Evolutionary conservation across 2,329 filamentous ascomycete genomes (phyloP).

Genomic region (Aspergillus sp.): DNA sequence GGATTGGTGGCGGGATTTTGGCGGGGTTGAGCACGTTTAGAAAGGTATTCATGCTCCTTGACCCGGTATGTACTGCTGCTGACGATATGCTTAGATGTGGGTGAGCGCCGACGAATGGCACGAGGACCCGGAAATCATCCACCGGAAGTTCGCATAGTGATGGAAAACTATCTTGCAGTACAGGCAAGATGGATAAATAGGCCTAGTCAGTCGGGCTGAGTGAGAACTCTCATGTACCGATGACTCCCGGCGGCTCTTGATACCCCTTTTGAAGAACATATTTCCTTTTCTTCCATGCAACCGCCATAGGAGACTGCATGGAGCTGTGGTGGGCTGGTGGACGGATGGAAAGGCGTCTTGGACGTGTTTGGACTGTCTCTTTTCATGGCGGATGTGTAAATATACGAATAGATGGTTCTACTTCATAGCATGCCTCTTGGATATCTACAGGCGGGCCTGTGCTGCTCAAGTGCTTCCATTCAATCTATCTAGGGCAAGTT

Average conservation of each 20-base stretch:
- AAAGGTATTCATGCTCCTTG: constrained; percentile 55
- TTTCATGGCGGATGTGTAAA: no score
- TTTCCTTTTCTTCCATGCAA: constrained; percentile 1
- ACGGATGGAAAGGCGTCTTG: no score
- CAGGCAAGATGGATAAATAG: constrained; percentile 1
- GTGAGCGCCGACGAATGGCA: constrained; percentile 99
- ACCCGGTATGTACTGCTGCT: neutral
- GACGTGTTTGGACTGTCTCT: no score
- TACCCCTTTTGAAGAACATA: constrained; percentile 18
- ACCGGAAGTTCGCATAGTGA: constrained; percentile 82
- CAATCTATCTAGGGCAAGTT: no score
- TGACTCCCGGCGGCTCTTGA: constrained; percentile 17
- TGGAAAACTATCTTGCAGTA: constrained; percentile 1
- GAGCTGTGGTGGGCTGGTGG: no score
- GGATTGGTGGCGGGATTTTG: constrained; percentile 96
- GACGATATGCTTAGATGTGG: constrained; percentile 69
- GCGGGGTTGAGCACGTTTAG: constrained; percentile 95
- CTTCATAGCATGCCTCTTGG: no score
- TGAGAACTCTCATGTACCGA: neutral
- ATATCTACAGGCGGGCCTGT: no score
- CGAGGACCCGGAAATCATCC: constrained; percentile 97
- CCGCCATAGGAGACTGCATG: no score
- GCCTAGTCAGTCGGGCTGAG: no score
- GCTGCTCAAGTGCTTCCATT: no score
- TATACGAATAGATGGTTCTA: no score